A percentile compares a stretch with the other conserved stretches of the same genome.
Conservation (phyloP, 2,329 filamentous ascomycete species). For the Endothia cerciana region DNA sequence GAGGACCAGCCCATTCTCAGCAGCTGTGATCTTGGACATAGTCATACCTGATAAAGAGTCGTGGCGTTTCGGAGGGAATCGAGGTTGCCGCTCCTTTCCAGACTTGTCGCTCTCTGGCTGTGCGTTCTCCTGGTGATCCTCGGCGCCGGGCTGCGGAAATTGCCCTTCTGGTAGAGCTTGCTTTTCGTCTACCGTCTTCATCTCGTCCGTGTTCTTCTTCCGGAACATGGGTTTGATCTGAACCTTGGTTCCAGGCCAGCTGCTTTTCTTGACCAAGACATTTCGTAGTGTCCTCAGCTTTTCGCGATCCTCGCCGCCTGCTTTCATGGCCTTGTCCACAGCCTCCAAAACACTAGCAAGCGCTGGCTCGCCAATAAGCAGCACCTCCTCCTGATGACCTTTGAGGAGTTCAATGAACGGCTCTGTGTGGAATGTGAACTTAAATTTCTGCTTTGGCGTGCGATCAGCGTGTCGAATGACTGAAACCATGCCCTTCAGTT, state of each 20-base stretch:
- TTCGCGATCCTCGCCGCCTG: constrained; percentile 79
- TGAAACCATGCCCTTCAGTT: constrained; percentile 94
- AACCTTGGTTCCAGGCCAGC: constrained; percentile 94
- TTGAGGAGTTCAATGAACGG: constrained; percentile 94
- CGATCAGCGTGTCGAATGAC: constrained; percentile 96
- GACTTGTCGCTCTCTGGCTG: constrained; percentile 19
- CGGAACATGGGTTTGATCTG: constrained; percentile 99
- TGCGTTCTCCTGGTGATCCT: not conserved
- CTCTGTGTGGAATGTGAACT: constrained; percentile 97
- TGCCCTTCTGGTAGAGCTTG: constrained; percentile 31
- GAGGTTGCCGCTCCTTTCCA: constrained; percentile 35
- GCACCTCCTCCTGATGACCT: constrained; percentile 93
- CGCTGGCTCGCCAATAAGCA: constrained; percentile 89
- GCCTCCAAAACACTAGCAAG: constrained; percentile 87
- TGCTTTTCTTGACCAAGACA: constrained; percentile 88
- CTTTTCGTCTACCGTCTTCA: constrained; percentile 43
- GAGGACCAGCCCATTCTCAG: constrained; percentile 87
- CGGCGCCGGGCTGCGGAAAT: constrained; percentile 12
- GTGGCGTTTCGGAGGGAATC: constrained; percentile 64
- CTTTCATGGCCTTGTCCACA: constrained; percentile 77
- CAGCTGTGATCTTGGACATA: constrained; percentile 90
- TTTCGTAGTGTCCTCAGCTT: constrained; percentile 88
- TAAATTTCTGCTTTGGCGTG: constrained; percentile 98
- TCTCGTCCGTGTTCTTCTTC: constrained; percentile 74
- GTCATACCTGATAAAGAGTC: constrained; percentile 90